These are phyloP conservation scores for Stagonosporopsis cucurbitacearum DNA, from an alignment of 2,329 filamentous ascomycete species.

Conservation along the genomic window DNA sequence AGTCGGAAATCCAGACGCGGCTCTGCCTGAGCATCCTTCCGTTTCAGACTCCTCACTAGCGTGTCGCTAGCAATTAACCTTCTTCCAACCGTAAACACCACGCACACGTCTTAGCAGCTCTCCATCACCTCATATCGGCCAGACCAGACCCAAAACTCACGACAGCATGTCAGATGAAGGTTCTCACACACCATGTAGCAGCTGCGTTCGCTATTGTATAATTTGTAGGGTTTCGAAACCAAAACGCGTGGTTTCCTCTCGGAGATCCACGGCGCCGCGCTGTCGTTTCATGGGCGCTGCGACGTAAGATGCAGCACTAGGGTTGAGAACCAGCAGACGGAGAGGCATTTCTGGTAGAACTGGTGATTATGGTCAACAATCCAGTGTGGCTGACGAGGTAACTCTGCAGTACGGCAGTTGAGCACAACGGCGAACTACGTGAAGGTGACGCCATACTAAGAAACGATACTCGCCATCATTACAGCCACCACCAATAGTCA, in stretches of 20 bases:
- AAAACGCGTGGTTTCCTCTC: slow-evolving; percentile 19
- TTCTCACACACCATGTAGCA: slow-evolving; percentile 22
- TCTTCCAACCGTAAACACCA: slow-evolving; percentile 13
- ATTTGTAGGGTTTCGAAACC: slow-evolving; percentile 34
- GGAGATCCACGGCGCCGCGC: slow-evolving; percentile 13
- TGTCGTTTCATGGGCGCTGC: slow-evolving; percentile 22
- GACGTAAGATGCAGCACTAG: slow-evolving; percentile 8
- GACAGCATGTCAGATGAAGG: slow-evolving; percentile 4
- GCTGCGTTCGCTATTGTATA: neutral
- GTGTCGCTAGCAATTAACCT: slow-evolving; percentile 14
- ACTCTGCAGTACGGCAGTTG: neutral
- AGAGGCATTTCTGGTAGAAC: neutral
- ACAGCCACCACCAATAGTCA: no score
- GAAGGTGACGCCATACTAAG: neutral
- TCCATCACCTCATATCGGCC: neutral
- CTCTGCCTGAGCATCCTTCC: slow-evolving; percentile 8
- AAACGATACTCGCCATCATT: neutral
- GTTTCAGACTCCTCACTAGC: slow-evolving; percentile 16
- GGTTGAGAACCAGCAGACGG: neutral
- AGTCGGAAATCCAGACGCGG: neutral
- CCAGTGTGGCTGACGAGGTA: slow-evolving; percentile 9
- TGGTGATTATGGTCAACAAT: neutral
- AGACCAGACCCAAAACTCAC: neutral
- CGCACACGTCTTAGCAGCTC: neutral
- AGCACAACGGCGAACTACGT: neutral